Conservation (phyloP, 352 stramenopile species). For the Phytopythium montanum region DNA sequence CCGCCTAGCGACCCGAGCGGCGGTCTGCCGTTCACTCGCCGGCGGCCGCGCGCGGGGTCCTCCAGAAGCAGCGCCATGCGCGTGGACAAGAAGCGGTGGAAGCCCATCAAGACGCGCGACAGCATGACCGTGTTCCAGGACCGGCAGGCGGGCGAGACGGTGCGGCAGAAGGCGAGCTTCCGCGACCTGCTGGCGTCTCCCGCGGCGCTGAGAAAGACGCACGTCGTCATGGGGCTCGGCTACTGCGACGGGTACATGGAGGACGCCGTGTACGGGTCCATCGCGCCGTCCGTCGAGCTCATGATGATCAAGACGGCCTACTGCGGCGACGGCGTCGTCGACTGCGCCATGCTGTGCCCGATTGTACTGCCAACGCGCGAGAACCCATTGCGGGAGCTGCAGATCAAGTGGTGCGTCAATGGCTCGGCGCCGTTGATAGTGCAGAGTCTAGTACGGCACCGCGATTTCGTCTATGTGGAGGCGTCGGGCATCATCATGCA, state of each 20-base stretch:
- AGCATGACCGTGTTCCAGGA: slow-evolving; percentile 28
- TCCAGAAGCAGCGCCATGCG: slow-evolving; percentile 8
- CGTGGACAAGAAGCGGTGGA: slow-evolving; percentile 26
- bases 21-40: neutral
- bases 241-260: slow-evolving; percentile 35
- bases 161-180: slow-evolving; percentile 25
- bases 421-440: slow-evolving; percentile 29
- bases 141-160: slow-evolving; percentile 12
- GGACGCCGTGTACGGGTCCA: slow-evolving; percentile 52
- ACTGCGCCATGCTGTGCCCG: slow-evolving; percentile 33
- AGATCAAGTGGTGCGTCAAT: slow-evolving; percentile 52
- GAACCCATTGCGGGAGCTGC: slow-evolving; percentile 34
- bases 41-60: neutral
- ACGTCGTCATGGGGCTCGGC: slow-evolving; percentile 30
- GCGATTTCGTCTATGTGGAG: slow-evolving; percentile 53
- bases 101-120: slow-evolving; percentile 25
- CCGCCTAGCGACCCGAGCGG: neutral
- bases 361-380: slow-evolving; percentile 24
- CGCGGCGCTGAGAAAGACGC: slow-evolving; percentile 17
- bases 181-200: slow-evolving; percentile 19
- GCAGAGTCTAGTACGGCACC: slow-evolving; percentile 36
- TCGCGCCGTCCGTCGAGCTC: slow-evolving; percentile 36
- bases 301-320: slow-evolving; percentile 55
- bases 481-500: slow-evolving; percentile 31
- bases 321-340: slow-evolving; percentile 39